phyloP scores from a whole-genome alignment of 108 stramenopile species.

The Craspedostauros australis region DNA sequence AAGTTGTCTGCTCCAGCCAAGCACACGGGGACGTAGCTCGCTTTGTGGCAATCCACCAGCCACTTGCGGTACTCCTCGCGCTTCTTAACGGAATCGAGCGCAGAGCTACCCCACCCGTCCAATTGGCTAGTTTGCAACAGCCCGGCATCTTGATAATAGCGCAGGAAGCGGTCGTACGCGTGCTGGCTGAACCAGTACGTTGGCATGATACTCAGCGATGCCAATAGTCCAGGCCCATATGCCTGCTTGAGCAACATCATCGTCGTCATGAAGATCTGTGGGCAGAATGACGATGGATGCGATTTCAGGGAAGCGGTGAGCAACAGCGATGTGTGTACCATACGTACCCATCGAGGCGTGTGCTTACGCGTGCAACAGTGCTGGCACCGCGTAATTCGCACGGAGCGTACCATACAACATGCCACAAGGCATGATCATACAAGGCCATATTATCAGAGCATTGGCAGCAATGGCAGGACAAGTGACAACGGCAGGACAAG shows the following conservation, averaged over 20 bases:
- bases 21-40: conserved; percentile 83
- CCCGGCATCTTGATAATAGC: conserved; percentile 69
- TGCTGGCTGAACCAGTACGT: conserved; percentile 46
- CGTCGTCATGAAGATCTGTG: conserved; percentile 25
- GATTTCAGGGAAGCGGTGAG: too few species aligned
- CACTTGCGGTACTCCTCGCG: conserved; percentile 73
- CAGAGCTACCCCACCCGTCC: conserved; percentile 62
- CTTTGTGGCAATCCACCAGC: conserved; percentile 81
- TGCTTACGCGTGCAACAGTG: too few species aligned
- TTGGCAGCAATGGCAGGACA: too few species aligned
- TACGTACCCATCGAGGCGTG: too few species aligned
- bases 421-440: too few species aligned
- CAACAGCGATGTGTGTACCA: too few species aligned
- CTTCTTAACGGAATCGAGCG: conserved; percentile 38
- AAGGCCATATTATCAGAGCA: too few species aligned
- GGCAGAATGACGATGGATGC: too few species aligned
- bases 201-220: conserved; percentile 46
- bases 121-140: conserved; percentile 71
- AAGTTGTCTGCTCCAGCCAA: conserved; percentile 55
- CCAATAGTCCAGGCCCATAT: conserved; percentile 45
- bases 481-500: too few species aligned
- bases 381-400: too few species aligned
- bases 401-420: too few species aligned
- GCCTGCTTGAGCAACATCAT: conserved; percentile 50
- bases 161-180: conserved; percentile 41